Evolutionary conservation across 2,329 filamentous ascomycete species (phyloP), one percentile per base, ranked within the genome.

Genomic region (Cytospora leucostoma): DNA sequence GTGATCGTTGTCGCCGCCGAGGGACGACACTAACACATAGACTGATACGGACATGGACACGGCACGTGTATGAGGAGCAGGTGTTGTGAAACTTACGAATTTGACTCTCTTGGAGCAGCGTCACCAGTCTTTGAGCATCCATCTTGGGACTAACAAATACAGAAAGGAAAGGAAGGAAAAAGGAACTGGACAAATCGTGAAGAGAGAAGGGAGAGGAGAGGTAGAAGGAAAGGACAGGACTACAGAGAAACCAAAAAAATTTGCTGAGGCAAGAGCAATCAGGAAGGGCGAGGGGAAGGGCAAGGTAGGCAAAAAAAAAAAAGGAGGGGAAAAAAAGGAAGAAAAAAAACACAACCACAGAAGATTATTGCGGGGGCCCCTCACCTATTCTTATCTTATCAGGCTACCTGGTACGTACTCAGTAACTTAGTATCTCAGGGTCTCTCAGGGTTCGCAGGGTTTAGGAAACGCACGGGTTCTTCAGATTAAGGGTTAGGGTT

Each of bases 71-170:
- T 35, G 57, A 65, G 56, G 53, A 40, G 56, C 62, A 33, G 58
- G 65, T 64, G 53, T 52, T 52, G 59, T 34, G 27, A 61, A 57
- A 87, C 90, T 81, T 81, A 95, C 92, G 93, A 76, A 92, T 88
- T 79, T 96, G 86, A 72, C 94, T 88, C 79, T 91, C 89, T 84
- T 95, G 87, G 75, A 97, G 86, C 79, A 97, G 87, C 81, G 90
- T 84, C 70, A 95, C 84, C 75, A 97, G 93, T 79, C 90, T 87
- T 77, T 92, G 88, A 76, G 91, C 85, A 77, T 93, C 88, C 90
- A 93, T 93, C 73, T 66, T 76, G 32, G 61, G 59, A 70, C 56
- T 68, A 60, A 38, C 70, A 69, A 70, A 70, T 70, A 63, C 38
- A 67, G 57, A 59, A 58, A 62, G 63, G 54, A 61, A 61, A 63